Conservation (phyloP, 2,329 filamentous ascomycete species). For the Magnaporthiopsis rhizophila region DNA sequence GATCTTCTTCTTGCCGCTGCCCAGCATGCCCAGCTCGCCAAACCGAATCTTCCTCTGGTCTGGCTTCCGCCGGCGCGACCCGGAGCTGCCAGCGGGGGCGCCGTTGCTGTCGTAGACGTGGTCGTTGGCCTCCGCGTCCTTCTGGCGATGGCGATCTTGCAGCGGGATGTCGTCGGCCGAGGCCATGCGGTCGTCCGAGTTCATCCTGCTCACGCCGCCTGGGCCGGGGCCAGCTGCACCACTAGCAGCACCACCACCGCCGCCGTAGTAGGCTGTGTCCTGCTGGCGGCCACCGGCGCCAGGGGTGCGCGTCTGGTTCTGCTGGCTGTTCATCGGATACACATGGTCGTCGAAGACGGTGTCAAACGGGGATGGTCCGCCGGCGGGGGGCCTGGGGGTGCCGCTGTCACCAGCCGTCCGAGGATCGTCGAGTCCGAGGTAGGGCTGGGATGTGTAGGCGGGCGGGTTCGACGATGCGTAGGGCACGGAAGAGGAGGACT, state of each 20-base stretch:
- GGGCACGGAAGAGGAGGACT: conserved; percentile 12
- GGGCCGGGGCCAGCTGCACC: conserved; percentile 14
- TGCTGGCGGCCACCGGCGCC: conserved; percentile 18
- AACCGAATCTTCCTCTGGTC: conserved; percentile 41
- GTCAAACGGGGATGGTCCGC: conserved; percentile 42
- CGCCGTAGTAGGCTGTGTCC: conserved; percentile 53
- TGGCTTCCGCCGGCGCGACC: conserved; percentile 18
- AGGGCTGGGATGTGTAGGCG: conserved; percentile 25
- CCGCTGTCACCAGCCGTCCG: conserved; percentile 21
- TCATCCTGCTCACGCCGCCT: conserved; percentile 21
- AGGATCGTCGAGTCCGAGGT: conserved; percentile 20
- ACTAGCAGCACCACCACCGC: conserved; percentile 20
- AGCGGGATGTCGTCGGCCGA: conserved; percentile 49
- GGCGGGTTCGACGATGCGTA: conserved; percentile 18
- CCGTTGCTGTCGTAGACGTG: conserved; percentile 49
- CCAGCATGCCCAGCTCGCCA: conserved; percentile 53
- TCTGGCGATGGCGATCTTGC: conserved; percentile 37
- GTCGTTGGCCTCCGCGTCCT: conserved; percentile 41
- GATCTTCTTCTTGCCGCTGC: conserved; percentile 45
- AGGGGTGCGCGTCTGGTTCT: conserved; percentile 16
- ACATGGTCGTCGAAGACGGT: conserved; percentile 61
- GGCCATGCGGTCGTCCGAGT: conserved; percentile 26
- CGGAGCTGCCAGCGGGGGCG: conserved; percentile 13
- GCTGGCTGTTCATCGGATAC: conserved; percentile 46
- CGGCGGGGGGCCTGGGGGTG: conserved; percentile 19